Conservation (phyloP, 306 rosid genomes). For the Trifolium subterraneum region DNA sequence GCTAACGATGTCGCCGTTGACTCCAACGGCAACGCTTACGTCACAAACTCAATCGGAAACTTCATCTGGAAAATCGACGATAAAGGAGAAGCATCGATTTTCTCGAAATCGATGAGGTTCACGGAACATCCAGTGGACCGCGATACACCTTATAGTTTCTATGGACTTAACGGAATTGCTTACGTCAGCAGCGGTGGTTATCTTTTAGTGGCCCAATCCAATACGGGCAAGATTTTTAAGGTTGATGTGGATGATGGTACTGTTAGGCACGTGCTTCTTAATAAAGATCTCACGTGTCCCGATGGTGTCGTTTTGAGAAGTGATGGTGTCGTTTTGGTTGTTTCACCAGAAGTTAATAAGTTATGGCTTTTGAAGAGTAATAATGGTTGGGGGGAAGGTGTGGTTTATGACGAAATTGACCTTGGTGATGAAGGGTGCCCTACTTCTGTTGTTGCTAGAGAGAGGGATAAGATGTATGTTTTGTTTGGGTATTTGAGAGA, state of each 20-base stretch:
- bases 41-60: constrained; percentile 70
- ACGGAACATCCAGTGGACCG: constrained; percentile 50
- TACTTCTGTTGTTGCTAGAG: constrained; percentile 58
- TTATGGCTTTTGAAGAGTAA: constrained; percentile 72
- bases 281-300: constrained; percentile 53
- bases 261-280: constrained; percentile 58
- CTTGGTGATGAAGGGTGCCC: constrained; percentile 64
- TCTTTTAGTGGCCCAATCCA: constrained; percentile 70
- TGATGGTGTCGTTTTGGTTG: constrained; percentile 84
- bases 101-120: constrained; percentile 63
- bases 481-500: constrained; percentile 59
- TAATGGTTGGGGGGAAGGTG: constrained; percentile 71
- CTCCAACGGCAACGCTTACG: constrained; percentile 77
- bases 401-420: constrained; percentile 65
- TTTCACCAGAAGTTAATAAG: constrained; percentile 35
- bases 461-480: constrained; percentile 63
- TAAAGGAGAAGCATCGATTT: constrained; percentile 61
- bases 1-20: constrained; percentile 82
- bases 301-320: constrained; percentile 63
- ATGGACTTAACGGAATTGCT: constrained; percentile 76
- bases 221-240: constrained; percentile 84
- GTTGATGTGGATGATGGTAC: constrained; percentile 68
- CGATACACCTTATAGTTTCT: constrained; percentile 39
- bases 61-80: constrained; percentile 78
- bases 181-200: constrained; percentile 84